Evolutionary conservation across 768 basidiomycete genomes (phyloP).

Genomic region (Rickenella mellea): DNA sequence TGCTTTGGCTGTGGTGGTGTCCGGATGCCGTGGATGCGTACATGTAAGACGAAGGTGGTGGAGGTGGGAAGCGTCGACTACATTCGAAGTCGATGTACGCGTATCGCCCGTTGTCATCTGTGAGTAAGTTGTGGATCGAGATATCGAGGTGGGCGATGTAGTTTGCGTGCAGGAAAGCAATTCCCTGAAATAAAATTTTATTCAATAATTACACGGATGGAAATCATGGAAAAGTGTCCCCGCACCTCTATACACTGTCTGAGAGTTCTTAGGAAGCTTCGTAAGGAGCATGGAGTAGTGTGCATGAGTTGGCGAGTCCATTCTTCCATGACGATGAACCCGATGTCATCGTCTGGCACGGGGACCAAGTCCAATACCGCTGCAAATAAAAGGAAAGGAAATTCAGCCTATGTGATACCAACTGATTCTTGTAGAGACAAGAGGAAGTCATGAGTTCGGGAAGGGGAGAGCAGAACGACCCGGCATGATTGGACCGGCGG

Average conservation of each 20-base stretch:
- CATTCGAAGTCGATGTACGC: constrained; percentile 71
- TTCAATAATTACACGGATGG: not conserved
- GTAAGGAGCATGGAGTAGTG: constrained; percentile 39
- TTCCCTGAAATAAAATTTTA: constrained; percentile 34
- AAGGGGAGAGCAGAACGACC: not conserved
- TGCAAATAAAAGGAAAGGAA: constrained; percentile 14
- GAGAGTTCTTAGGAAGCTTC: constrained; percentile 44
- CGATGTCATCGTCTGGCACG: constrained; percentile 38
- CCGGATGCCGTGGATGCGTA: not conserved
- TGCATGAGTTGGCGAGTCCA: constrained; percentile 60
- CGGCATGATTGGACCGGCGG: not conserved
- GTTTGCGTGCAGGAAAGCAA: constrained; percentile 60
- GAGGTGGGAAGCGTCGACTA: constrained; percentile 50
- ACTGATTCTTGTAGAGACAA: not conserved
- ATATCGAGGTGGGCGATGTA: constrained; percentile 65
- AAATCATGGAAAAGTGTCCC: not conserved
- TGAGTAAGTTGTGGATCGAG: constrained; percentile 58
- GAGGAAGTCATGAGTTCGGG: not conserved
- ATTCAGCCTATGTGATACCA: not conserved
- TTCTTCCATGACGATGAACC: constrained; percentile 73
- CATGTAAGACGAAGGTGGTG: not conserved
- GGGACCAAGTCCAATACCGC: constrained; percentile 60
- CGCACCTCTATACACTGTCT: constrained; percentile 63
- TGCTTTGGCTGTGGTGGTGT: too few relatives aligned
- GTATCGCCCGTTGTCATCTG: constrained; percentile 53